These are phyloP conservation scores for Blepharisma japonicum DNA, from an alignment of 73 alveolate species.

Conservation along the genomic window DNA sequence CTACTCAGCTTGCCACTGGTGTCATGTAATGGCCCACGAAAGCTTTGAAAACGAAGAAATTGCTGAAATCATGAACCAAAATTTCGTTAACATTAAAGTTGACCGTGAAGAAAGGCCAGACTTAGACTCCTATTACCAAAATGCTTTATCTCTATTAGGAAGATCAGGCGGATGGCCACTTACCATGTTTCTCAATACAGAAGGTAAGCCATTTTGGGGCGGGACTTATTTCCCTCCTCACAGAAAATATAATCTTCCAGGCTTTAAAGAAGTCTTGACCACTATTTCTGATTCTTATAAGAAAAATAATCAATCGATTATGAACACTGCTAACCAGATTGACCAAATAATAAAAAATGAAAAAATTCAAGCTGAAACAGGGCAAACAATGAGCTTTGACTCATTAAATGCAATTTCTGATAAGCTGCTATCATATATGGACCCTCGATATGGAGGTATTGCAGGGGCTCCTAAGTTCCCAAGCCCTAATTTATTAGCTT, in stretches of 20 bases:
- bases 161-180: conserved; percentile 30
- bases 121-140: not conserved
- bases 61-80: conserved; percentile 29
- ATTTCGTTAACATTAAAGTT: not conserved
- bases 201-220: not conserved
- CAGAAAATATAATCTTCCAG: not conserved
- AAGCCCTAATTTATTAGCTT: not conserved
- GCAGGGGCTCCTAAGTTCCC: conserved; percentile 17
- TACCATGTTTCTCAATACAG: not conserved
- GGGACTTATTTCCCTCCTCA: not conserved
- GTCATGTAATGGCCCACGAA: conserved; percentile 39
- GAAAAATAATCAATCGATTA: not conserved
- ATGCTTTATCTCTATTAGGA: not conserved
- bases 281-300: too few species aligned
- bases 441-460: conserved; percentile 9
- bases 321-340: not conserved
- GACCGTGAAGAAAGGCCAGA: conserved; percentile 29
- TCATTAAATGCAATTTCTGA: too few species aligned
- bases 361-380: too few species aligned
- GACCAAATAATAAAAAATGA: too few species aligned
- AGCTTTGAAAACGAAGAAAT: conserved; percentile 20
- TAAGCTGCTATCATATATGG: not conserved
- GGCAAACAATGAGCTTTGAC: too few species aligned
- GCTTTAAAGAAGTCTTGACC: not conserved
- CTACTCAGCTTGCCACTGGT: conserved; percentile 38